A percentile compares a stretch with the other conserved stretches of the same genome.
Evolutionary conservation across 2,329 filamentous ascomycete species (phyloP).

Genomic region (Lasiodiplodia hormozganensis): DNA sequence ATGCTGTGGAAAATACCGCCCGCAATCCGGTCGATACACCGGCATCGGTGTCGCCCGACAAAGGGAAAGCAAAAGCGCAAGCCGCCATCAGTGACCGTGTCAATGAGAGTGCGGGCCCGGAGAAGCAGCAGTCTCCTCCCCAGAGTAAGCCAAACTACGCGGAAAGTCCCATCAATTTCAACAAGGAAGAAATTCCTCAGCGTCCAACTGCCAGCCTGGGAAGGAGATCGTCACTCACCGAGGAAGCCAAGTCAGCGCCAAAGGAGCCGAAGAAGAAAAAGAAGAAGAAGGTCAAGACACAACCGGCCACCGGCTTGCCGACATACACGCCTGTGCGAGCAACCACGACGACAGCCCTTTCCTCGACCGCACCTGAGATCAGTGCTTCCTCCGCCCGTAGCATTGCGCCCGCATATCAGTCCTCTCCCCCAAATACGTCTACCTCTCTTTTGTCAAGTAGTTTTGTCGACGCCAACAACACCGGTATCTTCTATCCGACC

Average conservation of each 20-base stretch:
- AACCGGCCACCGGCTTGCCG: background rate
- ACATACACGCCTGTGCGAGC: slow-evolving; percentile 13
- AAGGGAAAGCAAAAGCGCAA: slow-evolving; percentile 11
- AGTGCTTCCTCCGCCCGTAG: slow-evolving; percentile 13
- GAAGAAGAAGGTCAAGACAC: slow-evolving; percentile 25
- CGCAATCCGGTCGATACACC: background rate
- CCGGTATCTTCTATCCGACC: slow-evolving; percentile 27
- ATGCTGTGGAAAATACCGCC: background rate
- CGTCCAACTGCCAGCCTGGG: slow-evolving; percentile 13
- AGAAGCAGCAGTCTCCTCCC: slow-evolving; percentile 6
- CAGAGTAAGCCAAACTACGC: slow-evolving; percentile 8
- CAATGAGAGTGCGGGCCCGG: background rate
- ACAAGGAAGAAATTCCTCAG: slow-evolving; percentile 18
- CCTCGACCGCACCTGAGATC: slow-evolving; percentile 23
- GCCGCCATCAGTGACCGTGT: background rate
- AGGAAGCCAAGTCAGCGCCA: slow-evolving; percentile 22
- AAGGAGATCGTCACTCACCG: slow-evolving; percentile 26
- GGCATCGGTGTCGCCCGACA: background rate
- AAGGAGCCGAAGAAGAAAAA: slow-evolving; percentile 28
- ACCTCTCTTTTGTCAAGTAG: slow-evolving; percentile 24
- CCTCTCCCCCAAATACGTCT: background rate
- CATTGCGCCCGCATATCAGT: slow-evolving; percentile 1
- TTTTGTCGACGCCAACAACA: slow-evolving; percentile 27
- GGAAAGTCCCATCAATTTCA: slow-evolving; percentile 21
- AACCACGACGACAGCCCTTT: slow-evolving; percentile 21